A percentile compares a stretch with the other conserved stretches of the same genome.
Evolutionary conservation across 768 basidiomycete species (phyloP).

Genomic region (Termitomyces sp.): DNA sequence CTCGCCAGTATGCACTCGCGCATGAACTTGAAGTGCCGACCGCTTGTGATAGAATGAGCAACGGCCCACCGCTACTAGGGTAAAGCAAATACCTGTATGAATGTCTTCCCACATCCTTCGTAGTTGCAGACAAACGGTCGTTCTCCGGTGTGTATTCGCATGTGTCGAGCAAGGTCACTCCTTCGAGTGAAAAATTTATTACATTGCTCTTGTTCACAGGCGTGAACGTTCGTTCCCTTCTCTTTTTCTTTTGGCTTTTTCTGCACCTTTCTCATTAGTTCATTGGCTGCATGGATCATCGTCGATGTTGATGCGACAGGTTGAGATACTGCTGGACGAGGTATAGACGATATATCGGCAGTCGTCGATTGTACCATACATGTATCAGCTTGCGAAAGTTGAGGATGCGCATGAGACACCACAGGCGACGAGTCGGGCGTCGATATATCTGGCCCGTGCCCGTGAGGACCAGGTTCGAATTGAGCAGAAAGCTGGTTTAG

Average conservation of each 20-base stretch:
- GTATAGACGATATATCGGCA: slow-evolving; percentile 32
- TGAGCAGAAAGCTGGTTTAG: slow-evolving; percentile 67
- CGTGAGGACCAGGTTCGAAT: slow-evolving; percentile 54
- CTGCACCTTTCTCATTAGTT: slow-evolving; percentile 24
- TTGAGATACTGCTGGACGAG: slow-evolving; percentile 27
- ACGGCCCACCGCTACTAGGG: background rate
- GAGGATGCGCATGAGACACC: slow-evolving; percentile 34
- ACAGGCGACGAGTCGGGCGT: slow-evolving; percentile 45
- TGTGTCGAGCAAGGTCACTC: slow-evolving; percentile 81
- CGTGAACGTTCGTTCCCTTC: slow-evolving; percentile 44
- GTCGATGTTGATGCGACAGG: slow-evolving; percentile 52
- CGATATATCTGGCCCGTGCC: slow-evolving; percentile 33
- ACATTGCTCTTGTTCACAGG: slow-evolving; percentile 69
- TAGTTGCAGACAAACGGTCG: slow-evolving; percentile 76
- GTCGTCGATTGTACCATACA: slow-evolving; percentile 18
- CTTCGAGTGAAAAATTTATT: slow-evolving; percentile 77
- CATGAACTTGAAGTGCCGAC: slow-evolving; percentile 85
- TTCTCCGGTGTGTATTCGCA: slow-evolving; percentile 88
- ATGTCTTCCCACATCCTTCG: slow-evolving; percentile 78
- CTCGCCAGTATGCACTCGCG: slow-evolving; percentile 88
- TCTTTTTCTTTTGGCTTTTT: slow-evolving; percentile 42
- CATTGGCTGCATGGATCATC: slow-evolving; percentile 19
- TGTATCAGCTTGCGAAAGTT: slow-evolving; percentile 22
- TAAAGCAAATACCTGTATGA: slow-evolving; percentile 67
- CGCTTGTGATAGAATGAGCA: slow-evolving; percentile 42